Evolutionary conservation across 176 grass and related monocot species (phyloP).

Genomic region (Paspalum vaginatum): DNA sequence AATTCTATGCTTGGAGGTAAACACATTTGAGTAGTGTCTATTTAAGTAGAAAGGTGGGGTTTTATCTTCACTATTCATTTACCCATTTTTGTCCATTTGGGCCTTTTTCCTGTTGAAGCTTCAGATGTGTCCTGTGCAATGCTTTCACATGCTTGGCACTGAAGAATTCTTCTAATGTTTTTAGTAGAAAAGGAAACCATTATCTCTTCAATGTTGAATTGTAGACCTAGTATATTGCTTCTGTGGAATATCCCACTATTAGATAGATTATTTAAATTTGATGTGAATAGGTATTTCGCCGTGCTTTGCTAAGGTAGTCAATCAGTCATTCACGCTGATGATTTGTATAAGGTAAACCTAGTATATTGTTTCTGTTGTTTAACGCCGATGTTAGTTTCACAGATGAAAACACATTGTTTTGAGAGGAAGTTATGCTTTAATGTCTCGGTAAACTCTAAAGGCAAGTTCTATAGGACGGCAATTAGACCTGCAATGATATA

Average conservation of each 20-base stretch:
- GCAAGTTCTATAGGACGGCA: too few relatives aligned
- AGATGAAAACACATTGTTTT: neutral
- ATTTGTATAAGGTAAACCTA: neutral
- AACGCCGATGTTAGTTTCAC: neutral
- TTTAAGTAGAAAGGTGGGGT: neutral
- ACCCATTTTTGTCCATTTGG: neutral
- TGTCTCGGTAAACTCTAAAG: neutral
- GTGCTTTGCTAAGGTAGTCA: neutral
- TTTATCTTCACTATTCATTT: neutral
- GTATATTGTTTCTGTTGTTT: neutral
- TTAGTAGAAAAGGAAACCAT: slow-evolving; percentile 15
- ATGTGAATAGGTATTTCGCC: neutral
- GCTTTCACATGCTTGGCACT: neutral
- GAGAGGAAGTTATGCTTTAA: neutral
- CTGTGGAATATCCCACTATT: neutral
- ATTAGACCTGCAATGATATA: too few relatives aligned
- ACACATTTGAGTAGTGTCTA: neutral
- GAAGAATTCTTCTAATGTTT: neutral
- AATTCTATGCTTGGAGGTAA: neutral
- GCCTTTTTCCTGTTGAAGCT: neutral
- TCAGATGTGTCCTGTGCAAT: neutral
- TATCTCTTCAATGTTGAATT: neutral
- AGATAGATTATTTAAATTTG: neutral
- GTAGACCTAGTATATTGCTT: neutral
- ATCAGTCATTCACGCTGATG: neutral